These are phyloP conservation scores for Amylocystis lapponica DNA, from an alignment of 768 basidiomycete genomes.

Conservation along the genomic window DNA sequence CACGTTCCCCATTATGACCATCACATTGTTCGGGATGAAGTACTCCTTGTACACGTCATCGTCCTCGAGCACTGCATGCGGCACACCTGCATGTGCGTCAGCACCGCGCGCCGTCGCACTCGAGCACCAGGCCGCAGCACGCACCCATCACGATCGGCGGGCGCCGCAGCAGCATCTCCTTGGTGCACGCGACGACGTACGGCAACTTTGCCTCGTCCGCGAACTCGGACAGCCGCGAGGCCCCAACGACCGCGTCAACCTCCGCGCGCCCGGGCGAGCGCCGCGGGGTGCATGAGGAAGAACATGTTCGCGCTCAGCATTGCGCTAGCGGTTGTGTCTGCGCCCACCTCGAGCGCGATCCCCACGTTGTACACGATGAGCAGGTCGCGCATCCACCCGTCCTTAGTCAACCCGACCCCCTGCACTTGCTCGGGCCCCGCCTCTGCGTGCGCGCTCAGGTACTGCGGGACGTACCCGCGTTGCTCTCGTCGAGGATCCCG, in stretches of 20 bases:
- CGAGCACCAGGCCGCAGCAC: too few species aligned
- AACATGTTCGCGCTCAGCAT: constrained; percentile 23
- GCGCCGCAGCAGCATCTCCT: constrained; percentile 26
- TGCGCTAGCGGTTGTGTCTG: constrained; percentile 24
- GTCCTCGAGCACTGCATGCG: constrained; percentile 23
- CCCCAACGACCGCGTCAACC: constrained; percentile 52
- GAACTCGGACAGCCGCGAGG: constrained; percentile 47
- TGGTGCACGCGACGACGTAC: constrained; percentile 47
- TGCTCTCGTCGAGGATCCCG: background rate
- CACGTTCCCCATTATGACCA: constrained; percentile 11
- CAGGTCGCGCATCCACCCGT: constrained; percentile 26
- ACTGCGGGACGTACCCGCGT: background rate
- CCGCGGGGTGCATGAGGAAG: constrained; percentile 13
- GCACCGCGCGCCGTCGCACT: too few species aligned
- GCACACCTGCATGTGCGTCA: constrained; percentile 18
- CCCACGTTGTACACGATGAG: constrained; percentile 26
- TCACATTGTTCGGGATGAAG: constrained; percentile 26
- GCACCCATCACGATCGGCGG: constrained; percentile 2
- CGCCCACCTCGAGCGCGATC: constrained; percentile 26
- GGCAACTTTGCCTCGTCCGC: constrained; percentile 46
- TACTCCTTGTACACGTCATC: constrained; percentile 28
- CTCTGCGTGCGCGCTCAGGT: constrained; percentile 15
- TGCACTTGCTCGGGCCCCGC: constrained; percentile 20
- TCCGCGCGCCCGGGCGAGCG: constrained; percentile 43
- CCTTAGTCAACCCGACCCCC: constrained; percentile 21